Conservation (phyloP, 2,329 filamentous ascomycete genomes). For the Aotearoamyces nothofagi region DNA sequence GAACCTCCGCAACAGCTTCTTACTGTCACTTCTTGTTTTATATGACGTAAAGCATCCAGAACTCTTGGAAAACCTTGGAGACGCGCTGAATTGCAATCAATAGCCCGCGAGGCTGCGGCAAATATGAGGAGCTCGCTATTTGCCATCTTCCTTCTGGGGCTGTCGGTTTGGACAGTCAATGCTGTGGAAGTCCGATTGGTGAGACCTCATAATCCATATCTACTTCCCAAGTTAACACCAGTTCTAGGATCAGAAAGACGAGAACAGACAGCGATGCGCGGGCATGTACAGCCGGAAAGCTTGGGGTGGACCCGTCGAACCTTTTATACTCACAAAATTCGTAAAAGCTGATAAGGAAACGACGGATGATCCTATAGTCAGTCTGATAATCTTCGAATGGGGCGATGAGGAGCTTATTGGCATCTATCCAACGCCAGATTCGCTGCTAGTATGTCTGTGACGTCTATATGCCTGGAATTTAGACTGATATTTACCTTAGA, state of each 20-base stretch:
- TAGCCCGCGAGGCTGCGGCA: constrained; percentile 14
- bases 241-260: constrained; percentile 55
- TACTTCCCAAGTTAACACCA: constrained; percentile 9
- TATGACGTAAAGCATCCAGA: too few relatives aligned
- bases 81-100: too few relatives aligned
- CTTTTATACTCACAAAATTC: constrained; percentile 80
- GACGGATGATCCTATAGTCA: constrained; percentile 58
- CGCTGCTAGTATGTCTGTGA: constrained; percentile 31
- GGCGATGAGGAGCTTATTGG: constrained; percentile 70
- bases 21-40: too few relatives aligned
- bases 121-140: constrained; percentile 40
- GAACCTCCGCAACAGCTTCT: too few relatives aligned
- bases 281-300: constrained; percentile 86
- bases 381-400: constrained; percentile 90
- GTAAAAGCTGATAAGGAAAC: constrained; percentile 39
- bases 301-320: constrained; percentile 80
- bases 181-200: constrained; percentile 46
- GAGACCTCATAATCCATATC: constrained; percentile 14
- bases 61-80: too few relatives aligned
- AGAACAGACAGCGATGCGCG: constrained; percentile 68
- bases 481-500: constrained; percentile 26
- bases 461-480: constrained; percentile 1
- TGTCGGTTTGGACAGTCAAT: constrained; percentile 36
- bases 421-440: constrained; percentile 38
- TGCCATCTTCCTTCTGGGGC: constrained; percentile 32